phyloP scores from a whole-genome alignment of 306 rosid genomes.

The Cucurbita ficifolia region DNA sequence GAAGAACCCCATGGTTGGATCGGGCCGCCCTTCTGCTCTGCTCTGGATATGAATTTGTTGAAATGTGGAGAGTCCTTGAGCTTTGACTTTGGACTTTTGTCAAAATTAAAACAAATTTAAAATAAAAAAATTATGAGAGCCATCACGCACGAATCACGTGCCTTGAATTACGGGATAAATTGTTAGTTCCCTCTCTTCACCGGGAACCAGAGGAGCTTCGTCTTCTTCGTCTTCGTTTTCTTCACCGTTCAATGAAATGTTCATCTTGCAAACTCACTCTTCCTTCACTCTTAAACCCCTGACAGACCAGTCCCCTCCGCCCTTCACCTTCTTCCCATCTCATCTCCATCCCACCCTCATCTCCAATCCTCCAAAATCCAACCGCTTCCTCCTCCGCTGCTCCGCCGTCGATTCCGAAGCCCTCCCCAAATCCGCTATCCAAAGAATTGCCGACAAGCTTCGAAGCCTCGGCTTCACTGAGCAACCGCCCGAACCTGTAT shows the following conservation, averaged over 20 bases:
- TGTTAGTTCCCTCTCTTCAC: background rate
- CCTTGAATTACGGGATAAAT: too few relatives aligned
- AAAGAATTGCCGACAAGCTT: slow-evolving; percentile 82
- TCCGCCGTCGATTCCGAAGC: slow-evolving; percentile 27
- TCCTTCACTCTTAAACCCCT: slow-evolving; percentile 17
- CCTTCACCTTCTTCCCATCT: slow-evolving; percentile 21
- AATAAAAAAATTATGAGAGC: too few relatives aligned
- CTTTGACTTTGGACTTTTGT: background rate
- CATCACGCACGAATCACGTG: too few relatives aligned
- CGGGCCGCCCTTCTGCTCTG: background rate
- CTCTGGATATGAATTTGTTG: background rate
- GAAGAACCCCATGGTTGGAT: slow-evolving; percentile 36
- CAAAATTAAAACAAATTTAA: too few relatives aligned
- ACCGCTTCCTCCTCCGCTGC: slow-evolving; percentile 32
- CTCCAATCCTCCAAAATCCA: slow-evolving; percentile 7
- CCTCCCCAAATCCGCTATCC: slow-evolving; percentile 58
- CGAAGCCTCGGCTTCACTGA: slow-evolving; percentile 68
- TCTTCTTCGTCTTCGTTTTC: background rate
- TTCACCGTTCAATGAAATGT: slow-evolving; percentile 2
- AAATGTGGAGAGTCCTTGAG: background rate
- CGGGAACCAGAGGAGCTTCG: background rate
- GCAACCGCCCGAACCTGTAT: background rate
- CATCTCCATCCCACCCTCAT: slow-evolving; percentile 21
- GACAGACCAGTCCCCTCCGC: slow-evolving; percentile 14
- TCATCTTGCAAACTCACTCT: background rate